A percentile compares a stretch with the other conserved stretches of the same genome.
These are phyloP conservation scores for Tuber microsphaerosporum DNA, from an alignment of 495 filamentous ascomycete species.

Conservation along the genomic window DNA sequence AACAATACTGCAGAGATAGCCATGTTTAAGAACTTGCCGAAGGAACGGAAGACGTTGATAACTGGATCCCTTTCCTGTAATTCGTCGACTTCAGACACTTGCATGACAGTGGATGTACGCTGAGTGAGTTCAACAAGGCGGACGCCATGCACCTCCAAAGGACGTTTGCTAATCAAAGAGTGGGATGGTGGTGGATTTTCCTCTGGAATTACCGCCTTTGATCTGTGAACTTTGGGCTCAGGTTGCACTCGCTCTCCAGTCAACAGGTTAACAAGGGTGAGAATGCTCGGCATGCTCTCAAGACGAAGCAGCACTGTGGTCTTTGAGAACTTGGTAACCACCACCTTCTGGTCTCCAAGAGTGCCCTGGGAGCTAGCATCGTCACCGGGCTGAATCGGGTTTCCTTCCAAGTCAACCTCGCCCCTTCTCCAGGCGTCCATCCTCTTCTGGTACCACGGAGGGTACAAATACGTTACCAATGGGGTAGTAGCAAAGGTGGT, in stretches of 20 bases:
- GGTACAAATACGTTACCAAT: slow-evolving; percentile 68
- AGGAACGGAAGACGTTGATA: slow-evolving; percentile 82
- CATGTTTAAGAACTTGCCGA: slow-evolving; percentile 77
- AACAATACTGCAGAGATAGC: slow-evolving; percentile 73
- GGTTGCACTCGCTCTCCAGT: slow-evolving; percentile 47
- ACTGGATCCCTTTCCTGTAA: slow-evolving; percentile 74
- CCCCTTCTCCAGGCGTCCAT: slow-evolving; percentile 82
- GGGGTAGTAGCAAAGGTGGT: slow-evolving; percentile 91
- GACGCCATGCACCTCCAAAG: slow-evolving; percentile 75
- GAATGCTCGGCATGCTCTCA: slow-evolving; percentile 78
- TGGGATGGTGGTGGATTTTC: slow-evolving; percentile 28
- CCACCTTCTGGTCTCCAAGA: slow-evolving; percentile 43
- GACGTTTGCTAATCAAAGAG: slow-evolving; percentile 44
- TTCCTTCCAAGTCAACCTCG: slow-evolving; percentile 90
- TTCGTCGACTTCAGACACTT: slow-evolving; percentile 74
- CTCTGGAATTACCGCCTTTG: slow-evolving; percentile 43
- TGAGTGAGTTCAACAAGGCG: slow-evolving; percentile 84
- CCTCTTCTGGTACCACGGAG: slow-evolving; percentile 84
- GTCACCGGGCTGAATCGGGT: slow-evolving; percentile 46
- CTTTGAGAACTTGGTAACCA: slow-evolving; percentile 43
- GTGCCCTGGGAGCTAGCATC: slow-evolving; percentile 42
- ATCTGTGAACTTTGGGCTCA: slow-evolving; percentile 49
- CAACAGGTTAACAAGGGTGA: slow-evolving; percentile 75
- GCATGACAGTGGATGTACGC: slow-evolving; percentile 91
- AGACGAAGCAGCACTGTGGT: slow-evolving; percentile 69